Evolutionary conservation across 2,329 filamentous ascomycete genomes (phyloP).

Genomic region (Fusarium fracticaudum): DNA sequence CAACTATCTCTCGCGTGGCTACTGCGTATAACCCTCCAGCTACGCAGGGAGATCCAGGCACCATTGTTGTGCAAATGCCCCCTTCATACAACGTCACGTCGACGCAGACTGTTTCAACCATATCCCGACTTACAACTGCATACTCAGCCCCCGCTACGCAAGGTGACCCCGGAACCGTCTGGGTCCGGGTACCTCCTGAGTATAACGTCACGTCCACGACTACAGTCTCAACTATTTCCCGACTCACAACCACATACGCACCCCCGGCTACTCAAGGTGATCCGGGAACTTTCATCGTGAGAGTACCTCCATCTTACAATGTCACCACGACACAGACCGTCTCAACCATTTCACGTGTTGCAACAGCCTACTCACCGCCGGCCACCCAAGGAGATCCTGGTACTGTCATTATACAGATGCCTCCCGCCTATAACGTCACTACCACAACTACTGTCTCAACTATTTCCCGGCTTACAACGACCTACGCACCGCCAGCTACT

Average conservation of each 20-base stretch:
- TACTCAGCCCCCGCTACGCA: neutral
- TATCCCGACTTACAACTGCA: neutral
- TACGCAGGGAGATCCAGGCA: conserved; percentile 1
- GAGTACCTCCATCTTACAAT: neutral
- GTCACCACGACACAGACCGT: conserved; percentile 5
- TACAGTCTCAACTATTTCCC: neutral
- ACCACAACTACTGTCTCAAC: neutral
- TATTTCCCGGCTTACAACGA: neutral
- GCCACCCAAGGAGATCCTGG: conserved; percentile 1
- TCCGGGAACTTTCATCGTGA: conserved; percentile 3
- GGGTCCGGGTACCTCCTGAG: neutral
- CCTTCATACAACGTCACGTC: conserved; percentile 1
- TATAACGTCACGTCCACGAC: conserved; percentile 10
- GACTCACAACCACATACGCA: neutral
- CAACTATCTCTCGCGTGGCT: neutral
- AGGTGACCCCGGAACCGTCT: conserved; percentile 12
- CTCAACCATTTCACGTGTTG: neutral
- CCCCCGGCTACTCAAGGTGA: neutral
- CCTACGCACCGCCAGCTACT: neutral
- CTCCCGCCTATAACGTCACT: conserved; percentile 13
- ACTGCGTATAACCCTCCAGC: neutral
- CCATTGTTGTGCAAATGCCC: neutral
- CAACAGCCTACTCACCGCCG: neutral
- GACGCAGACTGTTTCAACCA: neutral
- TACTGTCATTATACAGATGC: conserved; percentile 7